phyloP scores from a whole-genome alignment of 1,284 basidiomycete genomes.

The Afroboletus lepidellus region DNA sequence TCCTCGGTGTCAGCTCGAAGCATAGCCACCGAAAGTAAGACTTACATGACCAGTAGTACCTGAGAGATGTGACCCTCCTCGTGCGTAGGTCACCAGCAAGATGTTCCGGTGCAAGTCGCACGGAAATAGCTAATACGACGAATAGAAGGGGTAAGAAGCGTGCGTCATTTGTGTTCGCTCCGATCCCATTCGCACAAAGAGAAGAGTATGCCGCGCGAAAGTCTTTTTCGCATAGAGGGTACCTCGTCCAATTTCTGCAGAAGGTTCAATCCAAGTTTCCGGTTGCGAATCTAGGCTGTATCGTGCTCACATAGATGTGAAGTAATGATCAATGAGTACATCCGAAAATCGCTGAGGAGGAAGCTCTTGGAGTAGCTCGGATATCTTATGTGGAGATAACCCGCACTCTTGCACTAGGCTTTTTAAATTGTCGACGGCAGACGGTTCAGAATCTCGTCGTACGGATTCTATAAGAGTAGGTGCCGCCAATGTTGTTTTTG shows the following conservation, averaged over 20 bases:
- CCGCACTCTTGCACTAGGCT: conserved; percentile 87
- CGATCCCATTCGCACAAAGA: conserved; percentile 71
- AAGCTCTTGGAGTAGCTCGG: conserved; percentile 85
- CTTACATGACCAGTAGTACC: conserved; percentile 94
- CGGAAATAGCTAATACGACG: conserved; percentile 89
- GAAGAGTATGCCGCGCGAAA: conserved; percentile 83
- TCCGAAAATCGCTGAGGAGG: conserved; percentile 75
- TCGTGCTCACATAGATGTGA: conserved; percentile 62
- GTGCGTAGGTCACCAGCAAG: conserved; percentile 77
- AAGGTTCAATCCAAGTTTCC: conserved; percentile 4
- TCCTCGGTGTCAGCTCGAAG: conserved; percentile 34
- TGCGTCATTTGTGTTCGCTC: conserved; percentile 76
- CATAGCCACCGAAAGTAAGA: conserved; percentile 13
- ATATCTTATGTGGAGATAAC: conserved; percentile 83
- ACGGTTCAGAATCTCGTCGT: conserved; percentile 58
- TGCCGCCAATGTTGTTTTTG: conserved; percentile 26
- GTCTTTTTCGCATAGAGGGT: conserved; percentile 85
- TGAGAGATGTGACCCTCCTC: conserved; percentile 74
- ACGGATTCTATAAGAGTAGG: conserved; percentile 43
- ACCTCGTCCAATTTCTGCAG: conserved; percentile 88
- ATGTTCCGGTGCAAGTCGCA: conserved; percentile 80
- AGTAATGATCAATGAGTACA: conserved; percentile 75
- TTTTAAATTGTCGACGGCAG: conserved; percentile 77
- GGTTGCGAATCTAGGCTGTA: not conserved
- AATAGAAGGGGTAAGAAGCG: conserved; percentile 90